Percentiles rank a stretch among this genome's conserved stretches.
These are phyloP conservation scores for Pulveroboletus sp. DNA, from an alignment of 768 basidiomycete species.

Conservation along the genomic window DNA sequence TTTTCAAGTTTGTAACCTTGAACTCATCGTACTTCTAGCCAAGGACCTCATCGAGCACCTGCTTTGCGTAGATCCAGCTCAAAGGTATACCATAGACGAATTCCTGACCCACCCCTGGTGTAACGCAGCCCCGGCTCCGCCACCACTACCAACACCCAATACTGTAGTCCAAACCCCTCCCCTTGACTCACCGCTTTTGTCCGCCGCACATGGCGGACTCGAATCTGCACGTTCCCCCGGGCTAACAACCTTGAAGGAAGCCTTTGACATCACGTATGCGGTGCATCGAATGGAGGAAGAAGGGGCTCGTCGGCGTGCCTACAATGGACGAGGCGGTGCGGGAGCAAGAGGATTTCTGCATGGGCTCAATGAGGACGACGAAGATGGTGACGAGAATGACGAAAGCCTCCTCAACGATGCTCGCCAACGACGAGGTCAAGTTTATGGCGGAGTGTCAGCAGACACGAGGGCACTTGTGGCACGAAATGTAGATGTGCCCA, in stretches of 20 bases:
- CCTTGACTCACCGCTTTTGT: slow-evolving; percentile 88
- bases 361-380: slow-evolving; percentile 93
- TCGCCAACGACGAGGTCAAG: slow-evolving; percentile 35
- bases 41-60: slow-evolving; percentile 95
- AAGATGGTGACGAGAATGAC: slow-evolving; percentile 52
- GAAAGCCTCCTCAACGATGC: slow-evolving; percentile 49
- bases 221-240: slow-evolving; percentile 85
- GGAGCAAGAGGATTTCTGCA: slow-evolving; percentile 74
- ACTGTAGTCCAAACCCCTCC: slow-evolving; percentile 38
- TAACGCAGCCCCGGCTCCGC: slow-evolving; percentile 58
- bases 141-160: slow-evolving; percentile 62
- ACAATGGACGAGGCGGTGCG: slow-evolving; percentile 72
- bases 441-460: slow-evolving; percentile 2
- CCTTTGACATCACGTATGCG: slow-evolving; percentile 98
- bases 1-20: not conserved
- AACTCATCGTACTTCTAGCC: slow-evolving; percentile 42
- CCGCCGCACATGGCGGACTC: slow-evolving; percentile 68
- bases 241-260: slow-evolving; percentile 89
- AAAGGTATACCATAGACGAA: slow-evolving; percentile 97
- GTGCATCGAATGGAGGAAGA: slow-evolving; percentile 99
- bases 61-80: slow-evolving; percentile 91
- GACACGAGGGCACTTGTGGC: slow-evolving; percentile 9
- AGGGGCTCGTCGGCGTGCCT: slow-evolving; percentile 79
- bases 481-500: slow-evolving; percentile 7
- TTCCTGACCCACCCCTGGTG: slow-evolving; percentile 98